Percentiles rank a stretch among this genome's conserved stretches.
Evolutionary conservation across 169 alveolate species (phyloP).

Genomic region (Plasmodium knowlesi): DNA sequence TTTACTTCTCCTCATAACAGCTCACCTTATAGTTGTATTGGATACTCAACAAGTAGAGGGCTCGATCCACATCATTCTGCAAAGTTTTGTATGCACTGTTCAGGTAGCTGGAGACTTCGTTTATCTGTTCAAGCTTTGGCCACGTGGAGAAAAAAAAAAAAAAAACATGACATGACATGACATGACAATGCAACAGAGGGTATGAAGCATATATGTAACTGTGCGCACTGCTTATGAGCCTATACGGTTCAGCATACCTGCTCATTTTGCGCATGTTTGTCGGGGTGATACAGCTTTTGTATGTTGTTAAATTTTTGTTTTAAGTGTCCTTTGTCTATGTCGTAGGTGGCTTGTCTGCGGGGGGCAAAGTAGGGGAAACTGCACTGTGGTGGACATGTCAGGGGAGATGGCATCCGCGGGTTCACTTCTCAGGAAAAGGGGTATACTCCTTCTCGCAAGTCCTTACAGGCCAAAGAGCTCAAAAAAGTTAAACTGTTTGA

Average conservation of each 20-base stretch:
- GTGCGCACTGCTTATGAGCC: background rate
- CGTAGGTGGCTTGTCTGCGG: slow-evolving; percentile 21
- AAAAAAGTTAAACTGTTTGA: slow-evolving; percentile 49
- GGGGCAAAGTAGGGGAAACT: background rate
- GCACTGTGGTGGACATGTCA: background rate
- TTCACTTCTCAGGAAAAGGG: background rate
- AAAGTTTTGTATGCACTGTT: slow-evolving; percentile 48
- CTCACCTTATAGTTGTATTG: slow-evolving; percentile 43
- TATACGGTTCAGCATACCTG: slow-evolving; percentile 5
- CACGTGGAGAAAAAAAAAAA: background rate
- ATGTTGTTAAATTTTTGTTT: slow-evolving; percentile 53
- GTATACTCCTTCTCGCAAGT: background rate
- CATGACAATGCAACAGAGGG: background rate
- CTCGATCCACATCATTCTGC: slow-evolving; percentile 44
- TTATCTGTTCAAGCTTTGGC: slow-evolving; percentile 34
- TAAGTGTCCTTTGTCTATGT: slow-evolving; percentile 44
- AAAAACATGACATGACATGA: no score
- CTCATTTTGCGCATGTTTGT: slow-evolving; percentile 14
- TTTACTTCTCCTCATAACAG: background rate
- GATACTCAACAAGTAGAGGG: slow-evolving; percentile 20
- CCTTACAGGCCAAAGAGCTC: slow-evolving; percentile 56
- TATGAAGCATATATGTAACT: background rate
- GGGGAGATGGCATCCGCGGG: background rate
- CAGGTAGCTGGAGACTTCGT: slow-evolving; percentile 61
- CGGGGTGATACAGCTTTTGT: slow-evolving; percentile 65